A percentile compares a stretch with the other conserved stretches of the same genome.
Evolutionary conservation across 495 filamentous ascomycete genomes (phyloP).

Genomic region (Daldinia caldariorum): DNA sequence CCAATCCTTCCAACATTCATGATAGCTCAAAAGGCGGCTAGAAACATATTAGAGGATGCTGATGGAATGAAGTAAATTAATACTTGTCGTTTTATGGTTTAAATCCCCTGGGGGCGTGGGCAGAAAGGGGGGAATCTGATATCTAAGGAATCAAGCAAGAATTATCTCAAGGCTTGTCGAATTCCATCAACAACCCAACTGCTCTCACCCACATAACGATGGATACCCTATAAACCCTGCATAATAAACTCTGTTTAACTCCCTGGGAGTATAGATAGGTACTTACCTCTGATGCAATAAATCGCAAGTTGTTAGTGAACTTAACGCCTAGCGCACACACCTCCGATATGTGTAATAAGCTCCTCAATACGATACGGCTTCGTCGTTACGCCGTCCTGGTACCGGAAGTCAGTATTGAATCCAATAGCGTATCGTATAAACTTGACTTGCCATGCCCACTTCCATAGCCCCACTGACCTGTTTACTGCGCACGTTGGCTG

Average conservation of each 20-base stretch:
- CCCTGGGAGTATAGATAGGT: too few relatives aligned
- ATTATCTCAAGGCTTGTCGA: neutral
- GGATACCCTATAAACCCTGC: too few relatives aligned
- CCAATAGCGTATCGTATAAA: neutral
- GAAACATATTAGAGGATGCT: conserved; percentile 57
- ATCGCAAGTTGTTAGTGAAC: neutral
- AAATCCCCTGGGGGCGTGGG: too few relatives aligned
- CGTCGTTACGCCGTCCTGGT: conserved; percentile 72
- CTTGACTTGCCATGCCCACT: conserved; percentile 69
- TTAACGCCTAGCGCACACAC: conserved; percentile 30
- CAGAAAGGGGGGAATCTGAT: too few relatives aligned
- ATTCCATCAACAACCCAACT: too few relatives aligned
- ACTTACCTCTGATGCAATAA: too few relatives aligned
- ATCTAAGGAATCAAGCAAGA: neutral
- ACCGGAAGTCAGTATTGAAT: conserved; percentile 3
- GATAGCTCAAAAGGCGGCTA: conserved; percentile 67
- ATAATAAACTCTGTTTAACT: too few relatives aligned
- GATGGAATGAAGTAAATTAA: neutral
- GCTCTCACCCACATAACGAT: too few relatives aligned
- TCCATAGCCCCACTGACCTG: conserved; percentile 71
- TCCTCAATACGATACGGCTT: conserved; percentile 78
- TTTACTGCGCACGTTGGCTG: conserved; percentile 75
- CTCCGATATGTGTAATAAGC: conserved; percentile 68
- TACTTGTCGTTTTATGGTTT: too few relatives aligned
- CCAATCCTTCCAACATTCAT: conserved; percentile 69